Base-by-base conservation (phyloP, 495 filamentous ascomycete species). In the Penicillium pulvis region DNA sequence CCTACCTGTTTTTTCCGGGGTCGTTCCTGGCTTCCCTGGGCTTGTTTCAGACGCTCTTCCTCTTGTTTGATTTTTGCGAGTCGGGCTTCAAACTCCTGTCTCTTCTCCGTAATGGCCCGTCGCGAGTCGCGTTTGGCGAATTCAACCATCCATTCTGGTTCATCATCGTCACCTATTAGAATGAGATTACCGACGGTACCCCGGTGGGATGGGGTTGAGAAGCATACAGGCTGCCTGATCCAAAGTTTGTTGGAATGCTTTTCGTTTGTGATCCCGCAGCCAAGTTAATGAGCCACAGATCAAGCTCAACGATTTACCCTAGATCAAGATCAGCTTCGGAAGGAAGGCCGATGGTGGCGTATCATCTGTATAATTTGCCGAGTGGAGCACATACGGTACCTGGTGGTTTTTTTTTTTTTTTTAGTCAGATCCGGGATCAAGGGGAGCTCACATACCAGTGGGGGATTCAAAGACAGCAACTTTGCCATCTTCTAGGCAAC, bases 291-390 rank as follows among this genome's bases (percentile, higher is more conserved):
- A 85, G 51, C 87, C 88, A 75, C 94, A 98, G 61, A 98, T 96
- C 20, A 98, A 77, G 66, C 94, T 98, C 17, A 98, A 71, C 3
- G 95, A 97, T 85, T 98, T 98, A n/a, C 94, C 93, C 87, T 93
- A 56, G 10, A 35, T 54, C 36, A 17, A 46, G 6, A 36, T 41
- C 43, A 55, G 42, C 10, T 24, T 31, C 26, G 49, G 30, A 23
- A 12, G 2, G 14, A 28, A 16, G 14, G 23, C 24, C 26, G 26
- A 49, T 30, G 16, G 51, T 47, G 54, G 51, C 54, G 60, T 59
- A 67, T 43, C 28, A 26, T 53, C 23, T 52, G 48, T 20, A 56
- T 60, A 36, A 23, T 42, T 55, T 20, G 46, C 46, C 26, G 14
- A 19, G 61, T 63, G 61, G 57, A 57, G 58, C 48, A 49, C 54